Evolutionary conservation across 23 red algal genomes (phyloP).

Genomic region (Gracilaria caudata): DNA sequence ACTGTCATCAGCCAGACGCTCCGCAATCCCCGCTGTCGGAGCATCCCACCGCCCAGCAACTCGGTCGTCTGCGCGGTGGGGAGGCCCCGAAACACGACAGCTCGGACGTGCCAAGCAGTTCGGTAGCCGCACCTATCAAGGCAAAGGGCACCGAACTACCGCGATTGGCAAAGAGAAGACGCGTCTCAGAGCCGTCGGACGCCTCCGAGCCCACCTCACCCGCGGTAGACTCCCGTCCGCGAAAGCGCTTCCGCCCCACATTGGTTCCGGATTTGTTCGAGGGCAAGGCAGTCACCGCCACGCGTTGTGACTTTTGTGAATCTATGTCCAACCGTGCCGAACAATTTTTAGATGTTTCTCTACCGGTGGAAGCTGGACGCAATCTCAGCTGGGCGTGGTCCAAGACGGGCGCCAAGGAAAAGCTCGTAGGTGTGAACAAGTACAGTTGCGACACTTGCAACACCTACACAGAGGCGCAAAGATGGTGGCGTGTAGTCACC

Average conservation of each 20-base stretch:
- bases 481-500: conserved; percentile 65
- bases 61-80: background rate
- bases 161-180: conserved; percentile 1
- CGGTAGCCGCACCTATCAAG: conserved; percentile 4
- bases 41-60: background rate
- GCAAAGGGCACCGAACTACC: background rate
- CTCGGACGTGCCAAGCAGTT: background rate
- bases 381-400: conserved; percentile 62
- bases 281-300: conserved; percentile 66
- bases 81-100: conserved; percentile 14
- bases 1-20: background rate
- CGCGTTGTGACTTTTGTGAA: conserved; percentile 74
- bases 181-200: background rate
- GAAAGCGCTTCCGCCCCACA: conserved; percentile 4
- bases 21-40: background rate
- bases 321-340: conserved; percentile 42
- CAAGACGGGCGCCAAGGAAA: conserved; percentile 51
- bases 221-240: background rate
- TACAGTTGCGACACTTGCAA: conserved; percentile 72
- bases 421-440: conserved; percentile 66
- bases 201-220: background rate
- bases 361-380: conserved; percentile 60
- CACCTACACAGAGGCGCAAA: conserved; percentile 72
- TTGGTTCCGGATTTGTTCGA: conserved; percentile 60
- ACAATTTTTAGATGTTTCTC: conserved; percentile 79